These are phyloP conservation scores for Mrakia gelida DNA, from an alignment of 768 basidiomycete species.

Conservation along the genomic window DNA sequence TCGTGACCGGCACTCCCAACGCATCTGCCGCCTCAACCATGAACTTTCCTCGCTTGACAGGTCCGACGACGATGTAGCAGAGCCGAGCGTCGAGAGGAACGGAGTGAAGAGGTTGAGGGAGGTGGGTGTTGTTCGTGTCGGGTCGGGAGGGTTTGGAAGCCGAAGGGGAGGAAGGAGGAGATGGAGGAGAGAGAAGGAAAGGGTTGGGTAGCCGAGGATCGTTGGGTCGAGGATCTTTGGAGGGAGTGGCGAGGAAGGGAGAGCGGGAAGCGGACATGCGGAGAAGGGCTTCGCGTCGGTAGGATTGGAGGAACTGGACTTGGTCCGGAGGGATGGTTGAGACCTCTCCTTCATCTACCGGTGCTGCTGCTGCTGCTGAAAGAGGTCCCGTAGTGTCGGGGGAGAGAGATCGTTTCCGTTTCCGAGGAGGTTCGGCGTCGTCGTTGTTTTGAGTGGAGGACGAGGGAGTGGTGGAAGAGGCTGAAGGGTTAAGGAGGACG, in stretches of 20 bases:
- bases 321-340: background rate
- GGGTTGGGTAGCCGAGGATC: slow-evolving; percentile 5
- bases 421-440: background rate
- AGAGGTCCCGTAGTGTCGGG: background rate
- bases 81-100: slow-evolving; percentile 3
- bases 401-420: slow-evolving; percentile 21
- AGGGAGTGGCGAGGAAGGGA: background rate
- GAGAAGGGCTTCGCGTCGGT: background rate
- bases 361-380: background rate
- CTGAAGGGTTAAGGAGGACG: background rate
- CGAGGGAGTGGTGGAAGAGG: background rate
- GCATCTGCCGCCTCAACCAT: slow-evolving; percentile 59
- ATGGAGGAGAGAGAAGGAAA: background rate
- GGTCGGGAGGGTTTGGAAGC: background rate
- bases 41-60: slow-evolving; percentile 61
- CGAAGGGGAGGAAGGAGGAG: background rate
- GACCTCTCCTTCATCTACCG: background rate
- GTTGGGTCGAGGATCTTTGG: background rate
- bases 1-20: slow-evolving; percentile 57
- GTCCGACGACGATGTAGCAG: slow-evolving; percentile 50
- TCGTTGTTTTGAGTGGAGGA: background rate
- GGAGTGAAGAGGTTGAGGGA: background rate
- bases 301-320: background rate
- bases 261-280: background rate
- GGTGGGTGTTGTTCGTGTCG: background rate